Conservation (phyloP, 768 basidiomycete species). For the Rubroboletus satanas region DNA sequence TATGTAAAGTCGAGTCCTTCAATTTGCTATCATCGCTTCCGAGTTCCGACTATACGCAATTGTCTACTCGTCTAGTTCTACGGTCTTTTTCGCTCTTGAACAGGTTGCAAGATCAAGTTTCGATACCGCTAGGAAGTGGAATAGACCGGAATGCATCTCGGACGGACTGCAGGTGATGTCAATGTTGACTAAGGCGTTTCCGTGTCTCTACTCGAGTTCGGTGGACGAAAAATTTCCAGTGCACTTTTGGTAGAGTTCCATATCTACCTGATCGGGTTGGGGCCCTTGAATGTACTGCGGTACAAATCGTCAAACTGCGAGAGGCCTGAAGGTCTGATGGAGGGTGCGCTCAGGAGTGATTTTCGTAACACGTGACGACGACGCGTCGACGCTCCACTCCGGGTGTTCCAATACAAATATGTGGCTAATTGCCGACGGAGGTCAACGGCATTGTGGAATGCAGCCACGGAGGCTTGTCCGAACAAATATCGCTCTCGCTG, state of each 20-base stretch:
- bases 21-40: too few species aligned
- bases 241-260: too few species aligned
- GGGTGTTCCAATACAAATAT: constrained; percentile 2
- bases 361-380: constrained; percentile 28
- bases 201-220: not conserved
- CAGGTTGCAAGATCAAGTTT: not conserved
- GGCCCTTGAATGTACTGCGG: too few species aligned
- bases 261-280: too few species aligned
- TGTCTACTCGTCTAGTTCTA: not conserved
- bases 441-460: constrained; percentile 24
- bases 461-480: constrained; percentile 6
- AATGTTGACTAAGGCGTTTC: not conserved
- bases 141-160: not conserved
- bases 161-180: not conserved
- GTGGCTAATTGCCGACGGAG: constrained; percentile 21
- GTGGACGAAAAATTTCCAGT: not conserved
- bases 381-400: constrained; percentile 11
- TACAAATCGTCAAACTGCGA: not conserved
- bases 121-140: not conserved
- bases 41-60: too few species aligned
- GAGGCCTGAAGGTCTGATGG: not conserved
- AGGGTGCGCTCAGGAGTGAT: constrained; percentile 2
- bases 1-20: constrained; percentile 7
- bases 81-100: not conserved
- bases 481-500: constrained; percentile 1